Conservation (phyloP, 306 rosid species). For the Dalbergia cultrata region DNA sequence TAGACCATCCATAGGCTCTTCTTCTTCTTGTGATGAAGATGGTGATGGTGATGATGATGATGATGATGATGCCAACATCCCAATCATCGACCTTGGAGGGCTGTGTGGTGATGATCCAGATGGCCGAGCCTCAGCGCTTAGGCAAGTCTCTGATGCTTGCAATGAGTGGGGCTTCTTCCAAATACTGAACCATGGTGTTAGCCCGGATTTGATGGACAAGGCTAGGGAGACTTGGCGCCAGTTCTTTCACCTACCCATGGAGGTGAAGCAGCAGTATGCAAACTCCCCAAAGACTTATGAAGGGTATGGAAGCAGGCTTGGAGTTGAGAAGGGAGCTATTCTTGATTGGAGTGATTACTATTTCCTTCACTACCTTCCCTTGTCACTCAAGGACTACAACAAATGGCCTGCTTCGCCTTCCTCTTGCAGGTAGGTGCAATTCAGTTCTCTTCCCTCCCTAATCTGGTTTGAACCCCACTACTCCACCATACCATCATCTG, state of each 20-base stretch:
- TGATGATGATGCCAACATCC: constrained; percentile 58
- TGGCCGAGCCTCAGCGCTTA: constrained; percentile 1
- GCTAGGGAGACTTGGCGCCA: constrained; percentile 67
- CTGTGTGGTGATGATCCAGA: constrained; percentile 14
- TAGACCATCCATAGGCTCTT: constrained; percentile 44
- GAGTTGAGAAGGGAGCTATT: constrained; percentile 78
- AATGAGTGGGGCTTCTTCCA: constrained; percentile 88
- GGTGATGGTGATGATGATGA: background rate
- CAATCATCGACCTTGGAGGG: constrained; percentile 71
- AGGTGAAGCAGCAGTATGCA: constrained; percentile 68
- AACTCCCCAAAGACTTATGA: constrained; percentile 84
- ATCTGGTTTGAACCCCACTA: no score
- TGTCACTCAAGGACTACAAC: constrained; percentile 58
- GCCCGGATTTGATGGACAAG: constrained; percentile 63
- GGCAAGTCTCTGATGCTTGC: constrained; percentile 67
- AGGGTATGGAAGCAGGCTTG: constrained; percentile 93
- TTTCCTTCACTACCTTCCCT: constrained; percentile 81
- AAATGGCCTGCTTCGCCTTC: constrained; percentile 75
- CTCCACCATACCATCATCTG: no score
- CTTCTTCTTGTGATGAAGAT: background rate
- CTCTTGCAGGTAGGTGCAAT: constrained; percentile 40
- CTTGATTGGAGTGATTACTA: constrained; percentile 96
- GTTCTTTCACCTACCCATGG: constrained; percentile 79
- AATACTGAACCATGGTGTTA: constrained; percentile 74
- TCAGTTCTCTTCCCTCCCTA: no score